Conservation (phyloP, 2,329 filamentous ascomycete genomes). For the Aquanectria penicillioides region DNA sequence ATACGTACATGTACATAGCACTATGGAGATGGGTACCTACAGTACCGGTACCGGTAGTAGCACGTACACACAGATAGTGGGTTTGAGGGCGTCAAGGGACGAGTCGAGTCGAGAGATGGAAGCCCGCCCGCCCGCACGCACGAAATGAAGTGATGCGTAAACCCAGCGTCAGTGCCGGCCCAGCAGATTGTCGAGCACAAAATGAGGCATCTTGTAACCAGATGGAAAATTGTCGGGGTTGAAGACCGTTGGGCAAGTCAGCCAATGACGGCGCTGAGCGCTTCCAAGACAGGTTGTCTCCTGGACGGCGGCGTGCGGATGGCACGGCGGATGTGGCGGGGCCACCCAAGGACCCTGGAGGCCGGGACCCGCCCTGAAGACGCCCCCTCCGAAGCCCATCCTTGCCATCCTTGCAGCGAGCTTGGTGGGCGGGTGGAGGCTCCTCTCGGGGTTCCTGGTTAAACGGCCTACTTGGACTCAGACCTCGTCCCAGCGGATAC, state of each 20-base stretch:
- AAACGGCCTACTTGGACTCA: background rate
- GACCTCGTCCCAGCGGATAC: too few species aligned
- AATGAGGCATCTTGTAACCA: background rate
- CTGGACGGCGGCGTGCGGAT: too few species aligned
- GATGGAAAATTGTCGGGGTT: background rate
- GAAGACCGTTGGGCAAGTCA: background rate
- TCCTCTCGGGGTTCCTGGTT: background rate
- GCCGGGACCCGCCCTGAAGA: slow-evolving; percentile 24
- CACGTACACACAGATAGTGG: too few species aligned
- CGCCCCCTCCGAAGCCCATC: slow-evolving; percentile 18
- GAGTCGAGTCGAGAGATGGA: slow-evolving; percentile 11
- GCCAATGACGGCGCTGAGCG: background rate
- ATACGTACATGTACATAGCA: too few species aligned
- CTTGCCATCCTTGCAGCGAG: slow-evolving; percentile 31
- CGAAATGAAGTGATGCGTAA: slow-evolving; percentile 12
- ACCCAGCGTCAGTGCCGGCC: background rate
- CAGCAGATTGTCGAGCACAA: too few species aligned
- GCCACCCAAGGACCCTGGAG: background rate
- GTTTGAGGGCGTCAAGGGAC: too few species aligned
- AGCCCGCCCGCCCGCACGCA: background rate
- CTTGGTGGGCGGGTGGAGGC: background rate
- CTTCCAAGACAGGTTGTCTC: too few species aligned
- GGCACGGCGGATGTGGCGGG: background rate
- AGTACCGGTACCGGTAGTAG: too few species aligned
- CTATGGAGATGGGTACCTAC: too few species aligned